These are phyloP conservation scores for Lasiosphaeris hirsuta DNA, from an alignment of 495 filamentous ascomycete genomes.

Conservation along the genomic window DNA sequence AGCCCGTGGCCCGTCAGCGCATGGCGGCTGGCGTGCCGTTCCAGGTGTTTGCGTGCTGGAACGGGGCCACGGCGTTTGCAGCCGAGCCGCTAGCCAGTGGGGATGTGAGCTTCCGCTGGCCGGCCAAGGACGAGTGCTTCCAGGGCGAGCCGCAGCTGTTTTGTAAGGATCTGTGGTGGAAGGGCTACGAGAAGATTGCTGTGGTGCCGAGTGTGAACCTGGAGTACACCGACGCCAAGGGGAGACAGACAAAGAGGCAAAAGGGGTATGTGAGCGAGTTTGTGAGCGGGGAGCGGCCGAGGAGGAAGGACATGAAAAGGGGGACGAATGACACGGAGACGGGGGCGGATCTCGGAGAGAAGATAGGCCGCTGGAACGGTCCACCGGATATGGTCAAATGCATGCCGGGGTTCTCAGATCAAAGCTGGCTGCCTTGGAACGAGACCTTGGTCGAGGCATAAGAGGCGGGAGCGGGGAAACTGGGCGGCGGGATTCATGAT, in stretches of 20 bases:
- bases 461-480: too few species aligned
- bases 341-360: slow-evolving; percentile 6
- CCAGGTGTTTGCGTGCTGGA: slow-evolving; percentile 57
- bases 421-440: slow-evolving; percentile 29
- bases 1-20: slow-evolving; percentile 25
- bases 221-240: slow-evolving; percentile 40
- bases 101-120: slow-evolving; percentile 33
- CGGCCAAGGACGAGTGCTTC: slow-evolving; percentile 39
- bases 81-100: slow-evolving; percentile 32
- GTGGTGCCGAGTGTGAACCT: slow-evolving; percentile 51
- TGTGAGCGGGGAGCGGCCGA: slow-evolving; percentile 12
- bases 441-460: slow-evolving; percentile 7
- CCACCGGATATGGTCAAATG: slow-evolving; percentile 29
- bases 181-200: slow-evolving; percentile 44
- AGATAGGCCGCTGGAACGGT: slow-evolving; percentile 16
- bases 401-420: slow-evolving; percentile 18
- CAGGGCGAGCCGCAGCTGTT: slow-evolving; percentile 48
- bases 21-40: slow-evolving; percentile 36
- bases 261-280: slow-evolving; percentile 40
- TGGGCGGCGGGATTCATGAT: too few species aligned
- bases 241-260: slow-evolving; percentile 35
- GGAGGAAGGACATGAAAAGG: neutral
- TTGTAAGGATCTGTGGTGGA: slow-evolving; percentile 48
- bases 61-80: slow-evolving; percentile 38
- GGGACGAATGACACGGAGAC: neutral